Evolutionary conservation across 495 filamentous ascomycete species (phyloP), one percentile per base, ranked within the genome.

Genomic region (Bacidia rubella): DNA sequence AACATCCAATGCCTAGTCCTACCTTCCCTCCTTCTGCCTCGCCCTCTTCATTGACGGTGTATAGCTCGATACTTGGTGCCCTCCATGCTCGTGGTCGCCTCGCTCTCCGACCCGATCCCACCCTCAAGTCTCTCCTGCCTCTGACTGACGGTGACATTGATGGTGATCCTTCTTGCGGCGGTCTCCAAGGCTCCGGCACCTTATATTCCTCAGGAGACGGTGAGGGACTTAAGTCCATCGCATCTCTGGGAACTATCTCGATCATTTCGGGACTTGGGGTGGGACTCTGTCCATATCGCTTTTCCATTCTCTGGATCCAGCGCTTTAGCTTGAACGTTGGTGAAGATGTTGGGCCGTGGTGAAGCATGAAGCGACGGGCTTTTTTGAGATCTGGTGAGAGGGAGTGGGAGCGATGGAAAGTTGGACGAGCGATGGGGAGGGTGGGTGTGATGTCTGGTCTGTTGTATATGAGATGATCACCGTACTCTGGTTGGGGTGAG

Each of bases 31-130:
- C 56, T 19, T 63, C 59, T 29, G 39, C 53, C 17, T 63, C 59
- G 22, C 39, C 54, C 24, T 66, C 64, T 40, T 70, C 68, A 12
- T 60, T 51, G 29, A 70, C 63, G 12, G 68, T 62, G 56, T 64
- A 68, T 7, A 70, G 52, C 39, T 68, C 65, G 22, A 61, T 61
- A 52, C 66, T 67, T 24, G 67, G 68, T 54, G 68, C 65, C 25
- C 64, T 49, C 68, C 68, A 70, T 27, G 63, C 62, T 53, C 68
- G 65, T 15, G 64, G 62, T 43, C 62, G 62, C 15, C 25, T 17
- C 11, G 32, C 29, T 19, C 47, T 29, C 4, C 1, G 17, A 2
- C 24, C 24, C 7, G 47, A 50, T 35, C 47, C 47, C n/a, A 35
- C 12, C 38, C 47, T 50, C 25, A 17, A n/a, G n/a, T 47, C 22